phyloP scores from a whole-genome alignment of 306 rosid species.

The apple (Malus domestica) region DNA sequence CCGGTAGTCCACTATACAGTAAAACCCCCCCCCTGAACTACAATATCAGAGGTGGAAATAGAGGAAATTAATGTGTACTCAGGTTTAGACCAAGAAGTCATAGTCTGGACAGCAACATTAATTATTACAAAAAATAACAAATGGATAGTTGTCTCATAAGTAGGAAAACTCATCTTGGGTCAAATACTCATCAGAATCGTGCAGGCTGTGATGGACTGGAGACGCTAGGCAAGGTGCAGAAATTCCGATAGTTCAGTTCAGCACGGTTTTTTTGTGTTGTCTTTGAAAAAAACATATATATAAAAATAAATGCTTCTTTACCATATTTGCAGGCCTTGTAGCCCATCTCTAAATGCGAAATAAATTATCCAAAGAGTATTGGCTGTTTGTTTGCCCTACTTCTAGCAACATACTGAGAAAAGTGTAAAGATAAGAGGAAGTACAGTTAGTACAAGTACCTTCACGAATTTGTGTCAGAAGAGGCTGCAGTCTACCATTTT shows the following conservation, averaged over 20 bases:
- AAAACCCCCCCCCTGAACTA: background rate
- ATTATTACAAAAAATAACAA: background rate
- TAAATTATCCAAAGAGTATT: background rate
- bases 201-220: background rate
- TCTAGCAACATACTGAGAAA: background rate
- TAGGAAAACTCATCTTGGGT: background rate
- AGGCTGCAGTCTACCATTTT: conserved; percentile 77
- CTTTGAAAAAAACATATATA: background rate
- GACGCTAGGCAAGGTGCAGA: background rate
- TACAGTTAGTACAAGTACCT: conserved; percentile 38
- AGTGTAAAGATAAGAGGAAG: background rate
- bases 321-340: background rate
- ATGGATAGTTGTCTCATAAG: background rate
- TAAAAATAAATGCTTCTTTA: background rate
- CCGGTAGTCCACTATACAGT: background rate
- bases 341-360: background rate
- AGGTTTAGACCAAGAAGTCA: background rate
- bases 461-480: conserved; percentile 82
- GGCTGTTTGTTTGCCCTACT: background rate
- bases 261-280: background rate
- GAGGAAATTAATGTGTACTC: background rate
- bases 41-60: too few relatives aligned
- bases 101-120: background rate
- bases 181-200: background rate
- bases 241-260: background rate